Evolutionary conservation across 1,284 basidiomycete genomes (phyloP), one percentile per base, ranked within the genome.

Genomic region (Leccinum subrobustum): DNA sequence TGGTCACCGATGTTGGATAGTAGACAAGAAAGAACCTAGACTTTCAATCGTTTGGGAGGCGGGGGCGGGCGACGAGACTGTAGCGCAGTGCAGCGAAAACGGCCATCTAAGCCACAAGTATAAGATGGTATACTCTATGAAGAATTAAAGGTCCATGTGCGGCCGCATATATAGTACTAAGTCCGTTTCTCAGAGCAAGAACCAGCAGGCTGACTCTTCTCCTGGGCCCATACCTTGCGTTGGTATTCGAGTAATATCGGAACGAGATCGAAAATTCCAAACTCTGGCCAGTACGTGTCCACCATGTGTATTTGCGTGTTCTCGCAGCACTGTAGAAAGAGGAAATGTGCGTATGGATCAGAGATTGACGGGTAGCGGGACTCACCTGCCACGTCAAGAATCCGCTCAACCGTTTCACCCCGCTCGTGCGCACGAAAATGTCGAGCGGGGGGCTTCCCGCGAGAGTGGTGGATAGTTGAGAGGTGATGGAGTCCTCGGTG

Each of bases 371-470:
- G n/a, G 33, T 9, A n/a, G 5, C 23, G 16, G 35, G 14, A 70
- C 85, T 61, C 60, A 91, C 93, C 88, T 98, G 96, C 96, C 95
- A 98, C 23, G 96, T 85, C 73, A 98, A 77, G 71, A 90, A 99
- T 71, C 98, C 95, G 71, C 93, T 95, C 20, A 99, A 76, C 2
- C 96, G 84, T 54, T 87, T 89, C 1, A 97, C 97, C 18, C 95
- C 94, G 53, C 93, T 95, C 0, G 96, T 98, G 53, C 97, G 85
- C 12, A 99, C 81, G 58, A 98, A 83, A 54, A 99, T 86, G 71
- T 99, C 96, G 3, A 98, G 79, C 1, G 93, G 92, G 0, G 92
- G 91, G 64, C 87, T 90, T 25, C 85, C 85, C 1, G 78, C 83
- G 4, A 84, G 75, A 0, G 85, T 78, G 0, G 89, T 92, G 75